Base-by-base conservation (phyloP, 768 basidiomycete genomes). In the Leucocoprinus leucothites region DNA sequence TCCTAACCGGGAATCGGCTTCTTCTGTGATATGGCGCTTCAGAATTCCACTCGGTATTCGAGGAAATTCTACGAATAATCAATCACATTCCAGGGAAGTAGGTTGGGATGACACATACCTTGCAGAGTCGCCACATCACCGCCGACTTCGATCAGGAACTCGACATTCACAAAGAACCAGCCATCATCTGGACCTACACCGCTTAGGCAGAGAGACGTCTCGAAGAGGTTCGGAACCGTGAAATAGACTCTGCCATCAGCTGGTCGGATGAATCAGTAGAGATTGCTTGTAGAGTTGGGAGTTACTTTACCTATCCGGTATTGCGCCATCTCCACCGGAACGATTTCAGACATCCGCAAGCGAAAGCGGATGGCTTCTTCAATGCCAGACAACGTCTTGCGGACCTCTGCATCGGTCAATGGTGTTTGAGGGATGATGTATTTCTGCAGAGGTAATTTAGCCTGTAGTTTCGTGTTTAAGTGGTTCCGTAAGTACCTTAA, bases 91-190 rank as follows among this genome's bases (percentile, higher is more conserved):
- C 6, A 41, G 11, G 19, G 18, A n/a, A 25, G 25, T n/a, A 5
- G 44, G 25, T 9, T 3, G 21, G 2, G 43, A 42, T 6, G 6
- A 7, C 21, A 21, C 61, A 19, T 59, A 86, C 89, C 87, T 79
- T 91, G 85, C 54, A 84, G 71, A 11, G 82, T 82, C 34, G 86
- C 87, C 38, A 82, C 71, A 65, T 90, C 89, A 11, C 90, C 89
- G 14, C 86, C 85, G 5, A 91, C 78, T 28, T 71, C 83, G 42
- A 92, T 81, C 25, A 87, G 72, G 63, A 93, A 92, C 62, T 87
- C 85, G 0, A 88, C 86, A 56, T 82, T 72, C 19, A 90, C 85
- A 59, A 92, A 87, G 69, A 94, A 94, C 94, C 94, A 97, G 1
- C 86, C 84, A 57, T 91, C 89, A 44, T 80, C 74, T 57, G 74